Evolutionary conservation across 2,329 filamentous ascomycete genomes (phyloP).

Genomic region (Aspergillus alliaceus): DNA sequence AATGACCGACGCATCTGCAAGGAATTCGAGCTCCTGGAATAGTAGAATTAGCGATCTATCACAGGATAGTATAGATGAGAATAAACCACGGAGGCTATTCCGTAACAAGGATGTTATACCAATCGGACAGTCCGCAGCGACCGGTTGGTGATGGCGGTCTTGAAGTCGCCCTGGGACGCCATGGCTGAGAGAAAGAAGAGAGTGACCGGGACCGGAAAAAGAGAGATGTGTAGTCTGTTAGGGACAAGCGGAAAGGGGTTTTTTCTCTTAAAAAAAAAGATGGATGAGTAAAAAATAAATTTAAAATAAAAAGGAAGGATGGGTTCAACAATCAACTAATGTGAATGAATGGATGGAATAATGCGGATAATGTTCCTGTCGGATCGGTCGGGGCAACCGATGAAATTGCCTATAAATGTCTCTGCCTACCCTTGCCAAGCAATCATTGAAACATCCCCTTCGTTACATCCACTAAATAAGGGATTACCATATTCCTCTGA

Average conservation of each 20-base stretch:
- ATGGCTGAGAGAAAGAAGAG: conserved; percentile 22
- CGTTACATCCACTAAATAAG: too few species aligned
- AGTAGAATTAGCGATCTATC: neutral
- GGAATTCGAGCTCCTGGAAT: conserved; percentile 80
- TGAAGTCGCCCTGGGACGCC: conserved; percentile 35
- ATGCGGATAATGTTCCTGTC: neutral
- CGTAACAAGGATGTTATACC: conserved; percentile 50
- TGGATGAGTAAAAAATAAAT: neutral
- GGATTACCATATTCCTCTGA: too few species aligned
- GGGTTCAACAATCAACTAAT: neutral
- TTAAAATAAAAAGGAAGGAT: neutral
- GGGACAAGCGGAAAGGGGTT: neutral
- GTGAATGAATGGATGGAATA: neutral
- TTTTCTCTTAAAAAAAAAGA: neutral
- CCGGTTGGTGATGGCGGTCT: conserved; percentile 69
- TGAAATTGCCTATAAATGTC: too few species aligned
- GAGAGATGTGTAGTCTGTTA: neutral
- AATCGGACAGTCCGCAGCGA: conserved; percentile 85
- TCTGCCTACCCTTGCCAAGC: too few species aligned
- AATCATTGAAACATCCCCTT: too few species aligned
- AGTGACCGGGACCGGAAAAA: neutral
- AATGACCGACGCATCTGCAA: conserved; percentile 80
- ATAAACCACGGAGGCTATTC: neutral
- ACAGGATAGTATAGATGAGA: neutral
- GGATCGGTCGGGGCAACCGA: neutral